Percentiles rank a stretch among this genome's conserved stretches.
These are phyloP conservation scores for Alternaria angustiovoidea DNA, from an alignment of 2,329 filamentous ascomycete genomes.

Conservation along the genomic window DNA sequence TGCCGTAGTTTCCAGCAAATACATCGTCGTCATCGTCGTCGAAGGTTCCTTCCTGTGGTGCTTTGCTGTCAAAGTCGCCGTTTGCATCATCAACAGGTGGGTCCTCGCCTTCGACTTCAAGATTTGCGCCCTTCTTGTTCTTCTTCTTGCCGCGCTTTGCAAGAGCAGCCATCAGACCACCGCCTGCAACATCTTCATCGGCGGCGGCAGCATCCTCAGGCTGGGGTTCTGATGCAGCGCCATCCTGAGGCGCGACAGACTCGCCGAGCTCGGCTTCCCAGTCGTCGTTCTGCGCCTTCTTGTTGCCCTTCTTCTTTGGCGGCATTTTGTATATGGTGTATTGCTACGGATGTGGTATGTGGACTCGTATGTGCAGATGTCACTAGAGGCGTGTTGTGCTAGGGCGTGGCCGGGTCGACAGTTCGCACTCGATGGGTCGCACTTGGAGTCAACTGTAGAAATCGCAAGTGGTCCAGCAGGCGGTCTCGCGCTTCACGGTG, in stretches of 20 bases:
- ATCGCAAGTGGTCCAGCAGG: slow-evolving; percentile 2
- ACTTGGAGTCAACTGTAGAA: neutral
- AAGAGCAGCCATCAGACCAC: slow-evolving; percentile 59
- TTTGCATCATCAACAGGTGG: slow-evolving; percentile 55
- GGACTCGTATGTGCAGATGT: slow-evolving; percentile 9
- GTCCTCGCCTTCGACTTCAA: slow-evolving; percentile 74
- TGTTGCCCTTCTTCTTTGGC: slow-evolving; percentile 94
- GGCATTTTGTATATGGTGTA: slow-evolving; percentile 68
- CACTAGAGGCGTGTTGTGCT: slow-evolving; percentile 2
- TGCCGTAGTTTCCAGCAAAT: slow-evolving; percentile 73
- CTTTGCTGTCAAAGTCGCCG: slow-evolving; percentile 67
- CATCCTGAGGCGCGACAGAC: slow-evolving; percentile 68
- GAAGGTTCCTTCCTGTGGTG: slow-evolving; percentile 77
- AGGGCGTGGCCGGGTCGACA: slow-evolving; percentile 19
- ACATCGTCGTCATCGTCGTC: slow-evolving; percentile 78
- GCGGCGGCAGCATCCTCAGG: slow-evolving; percentile 48
- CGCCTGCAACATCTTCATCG: slow-evolving; percentile 59
- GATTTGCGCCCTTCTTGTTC: slow-evolving; percentile 78
- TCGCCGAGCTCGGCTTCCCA: slow-evolving; percentile 96
- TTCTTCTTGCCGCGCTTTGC: slow-evolving; percentile 74
- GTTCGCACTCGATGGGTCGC: slow-evolving; percentile 8
- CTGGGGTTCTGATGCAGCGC: slow-evolving; percentile 48
- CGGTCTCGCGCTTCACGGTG: slow-evolving; percentile 1
- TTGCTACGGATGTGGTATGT: neutral
- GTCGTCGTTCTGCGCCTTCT: slow-evolving; percentile 87